Evolutionary conservation across 257 asterid genomes (phyloP).

Genomic region (Ophiorrhiza pumila): DNA sequence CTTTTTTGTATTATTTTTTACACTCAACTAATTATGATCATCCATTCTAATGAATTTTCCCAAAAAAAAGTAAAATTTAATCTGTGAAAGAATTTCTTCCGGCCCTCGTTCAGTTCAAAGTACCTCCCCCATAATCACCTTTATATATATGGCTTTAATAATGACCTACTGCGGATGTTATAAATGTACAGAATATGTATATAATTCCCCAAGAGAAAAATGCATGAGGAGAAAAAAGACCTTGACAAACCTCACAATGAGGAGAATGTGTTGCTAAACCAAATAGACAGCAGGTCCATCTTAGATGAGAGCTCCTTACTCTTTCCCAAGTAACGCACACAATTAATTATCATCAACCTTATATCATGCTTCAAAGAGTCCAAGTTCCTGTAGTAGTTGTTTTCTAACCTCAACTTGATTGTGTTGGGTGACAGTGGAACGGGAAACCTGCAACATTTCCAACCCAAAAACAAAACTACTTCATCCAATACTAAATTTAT

Average conservation of each 20-base stretch:
- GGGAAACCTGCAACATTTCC: slow-evolving; percentile 60
- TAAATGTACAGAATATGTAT: too few relatives aligned
- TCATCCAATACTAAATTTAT: slow-evolving; percentile 1
- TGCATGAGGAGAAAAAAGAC: background rate
- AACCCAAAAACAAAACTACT: background rate
- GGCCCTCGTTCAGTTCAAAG: too few relatives aligned
- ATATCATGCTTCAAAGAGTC: slow-evolving; percentile 64
- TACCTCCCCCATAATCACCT: too few relatives aligned
- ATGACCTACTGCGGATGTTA: too few relatives aligned
- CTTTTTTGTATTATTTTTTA: too few relatives aligned
- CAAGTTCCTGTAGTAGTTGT: slow-evolving; percentile 61
- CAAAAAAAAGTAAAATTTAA: too few relatives aligned
- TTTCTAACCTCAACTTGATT: slow-evolving; percentile 64
- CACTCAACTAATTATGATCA: too few relatives aligned
- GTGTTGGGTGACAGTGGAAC: slow-evolving; percentile 73
- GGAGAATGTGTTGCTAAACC: slow-evolving; percentile 39
- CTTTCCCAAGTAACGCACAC: slow-evolving; percentile 48
- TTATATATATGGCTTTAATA: too few relatives aligned
- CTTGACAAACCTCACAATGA: slow-evolving; percentile 37
- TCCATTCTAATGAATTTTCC: too few relatives aligned
- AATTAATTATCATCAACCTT: slow-evolving; percentile 59
- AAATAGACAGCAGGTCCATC: slow-evolving; percentile 48
- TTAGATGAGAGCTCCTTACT: slow-evolving; percentile 47
- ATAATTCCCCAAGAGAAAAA: too few relatives aligned
- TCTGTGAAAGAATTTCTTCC: too few relatives aligned